Conservation (phyloP, 306 rosid genomes). For the Corylus americana region DNA sequence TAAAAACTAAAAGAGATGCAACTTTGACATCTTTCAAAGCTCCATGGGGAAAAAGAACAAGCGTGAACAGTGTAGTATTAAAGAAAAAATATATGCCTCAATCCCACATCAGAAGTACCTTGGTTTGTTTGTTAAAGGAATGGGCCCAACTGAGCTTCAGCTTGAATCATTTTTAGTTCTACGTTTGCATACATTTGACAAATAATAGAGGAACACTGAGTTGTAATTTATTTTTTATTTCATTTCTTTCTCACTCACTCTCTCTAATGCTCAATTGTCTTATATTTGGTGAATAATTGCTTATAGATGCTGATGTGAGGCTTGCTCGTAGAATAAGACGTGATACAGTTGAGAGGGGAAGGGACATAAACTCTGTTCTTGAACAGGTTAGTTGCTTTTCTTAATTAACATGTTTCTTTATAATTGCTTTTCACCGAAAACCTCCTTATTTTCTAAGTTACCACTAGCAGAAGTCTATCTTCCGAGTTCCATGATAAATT, state of each 20-base stretch:
- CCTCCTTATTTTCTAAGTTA: not conserved
- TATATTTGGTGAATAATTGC: conserved; percentile 31
- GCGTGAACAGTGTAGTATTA: not conserved
- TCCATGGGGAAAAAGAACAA: not conserved
- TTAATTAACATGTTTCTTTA: conserved; percentile 5
- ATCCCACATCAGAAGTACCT: not conserved
- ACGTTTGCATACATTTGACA: not conserved
- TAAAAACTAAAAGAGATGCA: not conserved
- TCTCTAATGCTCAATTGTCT: conserved; percentile 9
- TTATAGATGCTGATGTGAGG: conserved; percentile 95
- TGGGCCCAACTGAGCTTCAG: not conserved
- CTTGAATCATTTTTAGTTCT: not conserved
- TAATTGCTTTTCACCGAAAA: not conserved
- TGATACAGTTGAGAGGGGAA: conserved; percentile 95
- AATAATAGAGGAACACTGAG: not conserved
- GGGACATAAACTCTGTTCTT: conserved; percentile 93
- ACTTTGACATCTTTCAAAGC: not conserved
- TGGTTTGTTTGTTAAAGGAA: not conserved
- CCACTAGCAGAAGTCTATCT: not conserved
- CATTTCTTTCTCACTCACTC: conserved; percentile 8
- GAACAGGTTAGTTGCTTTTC: conserved; percentile 59
- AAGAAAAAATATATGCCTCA: not conserved
- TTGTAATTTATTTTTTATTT: not conserved
- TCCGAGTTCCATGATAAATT: not conserved
- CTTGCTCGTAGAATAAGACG: conserved; percentile 99